Percentiles rank a stretch among this genome's conserved stretches.
Conservation (phyloP, 2,329 filamentous ascomycete genomes). For the Monilinia vaccinii-corymbosi region DNA sequence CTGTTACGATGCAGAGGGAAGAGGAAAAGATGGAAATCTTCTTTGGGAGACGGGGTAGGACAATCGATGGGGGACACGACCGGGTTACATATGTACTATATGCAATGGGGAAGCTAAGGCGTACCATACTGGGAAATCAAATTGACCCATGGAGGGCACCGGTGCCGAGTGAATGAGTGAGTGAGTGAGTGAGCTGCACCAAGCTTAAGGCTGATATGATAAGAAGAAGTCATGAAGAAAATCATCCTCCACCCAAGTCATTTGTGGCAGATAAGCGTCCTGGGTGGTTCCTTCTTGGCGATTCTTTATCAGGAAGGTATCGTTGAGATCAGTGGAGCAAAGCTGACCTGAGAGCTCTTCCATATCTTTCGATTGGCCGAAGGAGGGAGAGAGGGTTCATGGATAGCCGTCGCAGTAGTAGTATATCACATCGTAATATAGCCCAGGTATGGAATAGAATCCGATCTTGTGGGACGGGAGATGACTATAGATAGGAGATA, state of each 20-base stretch:
- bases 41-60: neutral
- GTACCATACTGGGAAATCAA: constrained; percentile 6
- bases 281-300: constrained; percentile 5
- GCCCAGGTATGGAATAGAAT: neutral
- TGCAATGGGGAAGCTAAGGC: constrained; percentile 5
- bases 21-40: constrained; percentile 1
- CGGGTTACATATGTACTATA: constrained; percentile 11
- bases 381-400: neutral
- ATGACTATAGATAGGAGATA: neutral
- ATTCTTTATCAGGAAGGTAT: constrained; percentile 9
- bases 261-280: constrained; percentile 6
- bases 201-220: constrained; percentile 2
- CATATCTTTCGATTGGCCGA: constrained; percentile 4
- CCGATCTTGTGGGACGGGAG: neutral
- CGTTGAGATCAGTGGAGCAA: neutral
- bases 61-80: neutral
- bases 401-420: too few species aligned
- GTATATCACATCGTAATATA: too few species aligned
- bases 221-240: constrained; percentile 1
- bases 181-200: neutral
- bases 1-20: neutral
- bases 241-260: too few species aligned
- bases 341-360: neutral
- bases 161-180: neutral
- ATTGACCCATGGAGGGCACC: neutral